Evolutionary conservation across 208 protist species (phyloP), one percentile per base, ranked within the genome.

Genomic region (Acanthamoeba quina): DNA sequence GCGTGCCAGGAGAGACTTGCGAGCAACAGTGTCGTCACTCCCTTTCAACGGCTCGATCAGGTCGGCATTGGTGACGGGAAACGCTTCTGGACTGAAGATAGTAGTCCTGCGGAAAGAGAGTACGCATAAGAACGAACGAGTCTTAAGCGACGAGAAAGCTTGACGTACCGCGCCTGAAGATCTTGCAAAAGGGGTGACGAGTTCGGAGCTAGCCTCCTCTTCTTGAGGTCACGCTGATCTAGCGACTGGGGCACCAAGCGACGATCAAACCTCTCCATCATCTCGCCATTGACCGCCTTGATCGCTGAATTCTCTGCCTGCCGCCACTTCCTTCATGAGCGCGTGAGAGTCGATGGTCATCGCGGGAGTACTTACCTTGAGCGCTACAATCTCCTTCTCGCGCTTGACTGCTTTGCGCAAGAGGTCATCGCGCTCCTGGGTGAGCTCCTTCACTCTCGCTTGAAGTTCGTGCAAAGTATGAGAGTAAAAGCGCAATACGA

Each of bases 331-430:
- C 9, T 34, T 26, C 44, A 13, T 72, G 7, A 76, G 37, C 24
- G 29, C 15, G 19, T 49, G 29, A 82, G 15, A 44, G 37, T 41
- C n/a, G 21, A n/a, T 29, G 11, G 29, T 74, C 17, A 74, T 19
- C 21, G 13, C 13, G 17, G 31, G 26, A 7, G 26, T 15, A 17
- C 37, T 41, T 60, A 62, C 78, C 78, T 86, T 86, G 6, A 86
- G 52, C 44, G 78, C 41, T 3, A 86, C 49, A 21, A 62, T 62
- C 49, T 86, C 78, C 26, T 86, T 86, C 49, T 86, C 78, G 5
- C 24, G 78, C 49, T 37, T 86, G 5, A 44, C 44, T 13, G 49
- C 49, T 47, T 86, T 7, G 21, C 78, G 78, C 49, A 86, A 37
- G 6, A 86, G 41, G 34, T 86, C 78, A 44, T 86, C 52, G 17